Conservation (phyloP, 2,329 filamentous ascomycete genomes). For the Fusarium pseudoanthophilum region DNA sequence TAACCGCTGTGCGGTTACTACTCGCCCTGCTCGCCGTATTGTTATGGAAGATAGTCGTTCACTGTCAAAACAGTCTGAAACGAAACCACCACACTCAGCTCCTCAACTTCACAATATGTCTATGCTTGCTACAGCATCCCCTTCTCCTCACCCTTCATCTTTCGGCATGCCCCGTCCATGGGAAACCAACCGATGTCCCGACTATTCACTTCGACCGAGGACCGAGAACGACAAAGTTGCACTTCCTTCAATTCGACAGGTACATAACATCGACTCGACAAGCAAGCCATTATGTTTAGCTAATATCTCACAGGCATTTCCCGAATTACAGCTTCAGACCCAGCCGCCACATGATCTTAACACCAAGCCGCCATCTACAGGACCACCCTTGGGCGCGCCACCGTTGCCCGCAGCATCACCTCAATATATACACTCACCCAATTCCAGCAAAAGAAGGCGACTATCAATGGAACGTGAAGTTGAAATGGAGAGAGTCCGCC, state of each 20-base stretch:
- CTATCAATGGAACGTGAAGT: slow-evolving; percentile 55
- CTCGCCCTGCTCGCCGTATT: slow-evolving; percentile 33
- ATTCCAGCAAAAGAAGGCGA: slow-evolving; percentile 59
- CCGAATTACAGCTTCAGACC: slow-evolving; percentile 54
- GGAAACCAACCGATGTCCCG: slow-evolving; percentile 51
- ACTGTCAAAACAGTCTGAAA: slow-evolving; percentile 46
- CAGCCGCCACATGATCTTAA: slow-evolving; percentile 49
- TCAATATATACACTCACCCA: slow-evolving; percentile 63
- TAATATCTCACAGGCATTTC: slow-evolving; percentile 56
- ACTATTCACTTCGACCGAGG: slow-evolving; percentile 50
- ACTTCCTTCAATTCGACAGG: slow-evolving; percentile 65
- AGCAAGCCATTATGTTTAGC: slow-evolving; percentile 1
- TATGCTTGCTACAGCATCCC: slow-evolving; percentile 59
- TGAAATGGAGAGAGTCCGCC: slow-evolving; percentile 54
- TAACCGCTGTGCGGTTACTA: slow-evolving; percentile 38
- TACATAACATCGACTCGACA: slow-evolving; percentile 43
- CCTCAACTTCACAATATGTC: slow-evolving; percentile 57
- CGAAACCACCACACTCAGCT: slow-evolving; percentile 40
- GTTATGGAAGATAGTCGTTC: slow-evolving; percentile 57
- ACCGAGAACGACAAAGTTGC: slow-evolving; percentile 55
- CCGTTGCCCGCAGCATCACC: slow-evolving; percentile 51
- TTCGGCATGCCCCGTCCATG: slow-evolving; percentile 54
- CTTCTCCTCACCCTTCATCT: slow-evolving; percentile 53
- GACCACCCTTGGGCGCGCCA: slow-evolving; percentile 50
- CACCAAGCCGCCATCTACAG: slow-evolving; percentile 47